Percentiles rank a stretch among this genome's conserved stretches.
Evolutionary conservation across 2,329 filamentous ascomycete species (phyloP).

Genomic region (Aureobasidium melanogenum): DNA sequence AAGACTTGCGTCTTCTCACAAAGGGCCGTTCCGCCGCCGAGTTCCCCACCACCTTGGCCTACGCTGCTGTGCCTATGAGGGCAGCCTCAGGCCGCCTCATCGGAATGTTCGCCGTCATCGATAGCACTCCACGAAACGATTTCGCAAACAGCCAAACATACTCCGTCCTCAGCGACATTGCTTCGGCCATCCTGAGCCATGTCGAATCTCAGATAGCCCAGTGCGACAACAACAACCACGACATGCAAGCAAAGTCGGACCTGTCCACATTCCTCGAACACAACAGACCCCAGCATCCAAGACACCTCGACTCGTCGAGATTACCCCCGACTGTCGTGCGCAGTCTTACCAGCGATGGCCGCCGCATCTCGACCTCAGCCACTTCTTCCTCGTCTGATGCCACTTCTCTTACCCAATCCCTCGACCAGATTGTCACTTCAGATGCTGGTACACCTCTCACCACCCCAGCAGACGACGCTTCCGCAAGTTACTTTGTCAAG

Average conservation of each 20-base stretch:
- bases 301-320: too few relatives aligned
- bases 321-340: too few relatives aligned
- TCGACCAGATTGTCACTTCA: not conserved
- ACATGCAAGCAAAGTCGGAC: not conserved
- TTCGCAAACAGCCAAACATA: not conserved
- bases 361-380: not conserved
- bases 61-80: slow-evolving; percentile 25
- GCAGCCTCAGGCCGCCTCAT: slow-evolving; percentile 24
- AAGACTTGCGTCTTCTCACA: slow-evolving; percentile 17
- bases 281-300: not conserved
- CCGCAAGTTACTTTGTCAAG: not conserved
- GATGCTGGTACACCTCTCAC: not conserved
- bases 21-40: too few relatives aligned
- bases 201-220: not conserved
- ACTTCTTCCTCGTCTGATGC: not conserved
- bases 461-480: not conserved
- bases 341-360: too few relatives aligned
- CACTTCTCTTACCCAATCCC: not conserved
- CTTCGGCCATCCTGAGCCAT: not conserved
- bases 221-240: not conserved
- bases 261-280: not conserved
- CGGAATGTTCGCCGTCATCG: slow-evolving; percentile 26
- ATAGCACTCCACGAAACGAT: slow-evolving; percentile 19
- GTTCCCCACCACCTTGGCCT: too few relatives aligned
- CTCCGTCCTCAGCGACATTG: not conserved